These are phyloP conservation scores for Leccinellum luteum DNA, from an alignment of 768 basidiomycete species.

Conservation along the genomic window DNA sequence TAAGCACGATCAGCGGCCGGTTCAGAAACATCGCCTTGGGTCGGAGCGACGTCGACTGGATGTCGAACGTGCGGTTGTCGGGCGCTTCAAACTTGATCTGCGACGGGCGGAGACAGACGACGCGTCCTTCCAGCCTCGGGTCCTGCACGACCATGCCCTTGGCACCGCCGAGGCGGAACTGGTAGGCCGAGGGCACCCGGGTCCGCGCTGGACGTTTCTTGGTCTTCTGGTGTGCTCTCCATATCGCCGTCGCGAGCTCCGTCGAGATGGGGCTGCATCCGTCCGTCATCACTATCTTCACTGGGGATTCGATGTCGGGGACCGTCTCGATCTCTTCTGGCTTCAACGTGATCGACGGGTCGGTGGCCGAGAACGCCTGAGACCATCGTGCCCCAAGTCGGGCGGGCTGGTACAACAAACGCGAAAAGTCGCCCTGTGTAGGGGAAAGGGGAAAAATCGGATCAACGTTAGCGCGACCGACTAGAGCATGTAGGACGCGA, in stretches of 20 bases:
- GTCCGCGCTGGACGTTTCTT: constrained; percentile 21
- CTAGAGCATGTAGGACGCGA: not conserved
- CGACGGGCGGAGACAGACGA: constrained; percentile 41
- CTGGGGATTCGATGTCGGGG: constrained; percentile 30
- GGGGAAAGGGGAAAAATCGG: not conserved
- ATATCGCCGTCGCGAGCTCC: constrained; percentile 35
- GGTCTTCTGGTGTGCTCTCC: constrained; percentile 33
- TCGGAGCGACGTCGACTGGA: constrained; percentile 43
- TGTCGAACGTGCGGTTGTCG: constrained; percentile 40
- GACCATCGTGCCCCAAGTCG: constrained; percentile 52
- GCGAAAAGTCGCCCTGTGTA: constrained; percentile 40
- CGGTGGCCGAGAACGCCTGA: constrained; percentile 53
- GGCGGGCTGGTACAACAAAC: constrained; percentile 39
- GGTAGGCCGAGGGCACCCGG: constrained; percentile 38
- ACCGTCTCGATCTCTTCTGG: constrained; percentile 33
- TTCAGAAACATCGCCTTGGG: constrained; percentile 46
- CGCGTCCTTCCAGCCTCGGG: constrained; percentile 33
- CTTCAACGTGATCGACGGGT: constrained; percentile 41
- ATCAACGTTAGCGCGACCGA: constrained; percentile 2
- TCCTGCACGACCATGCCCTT: constrained; percentile 50
- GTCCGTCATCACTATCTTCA: constrained; percentile 45
- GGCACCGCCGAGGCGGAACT: constrained; percentile 45
- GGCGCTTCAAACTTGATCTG: constrained; percentile 48
- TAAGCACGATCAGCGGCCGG: constrained; percentile 46
- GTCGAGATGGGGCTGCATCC: constrained; percentile 48